Conservation (phyloP, 805 yeast genomes). For the Blastobotrys mokoenaii region DNA sequence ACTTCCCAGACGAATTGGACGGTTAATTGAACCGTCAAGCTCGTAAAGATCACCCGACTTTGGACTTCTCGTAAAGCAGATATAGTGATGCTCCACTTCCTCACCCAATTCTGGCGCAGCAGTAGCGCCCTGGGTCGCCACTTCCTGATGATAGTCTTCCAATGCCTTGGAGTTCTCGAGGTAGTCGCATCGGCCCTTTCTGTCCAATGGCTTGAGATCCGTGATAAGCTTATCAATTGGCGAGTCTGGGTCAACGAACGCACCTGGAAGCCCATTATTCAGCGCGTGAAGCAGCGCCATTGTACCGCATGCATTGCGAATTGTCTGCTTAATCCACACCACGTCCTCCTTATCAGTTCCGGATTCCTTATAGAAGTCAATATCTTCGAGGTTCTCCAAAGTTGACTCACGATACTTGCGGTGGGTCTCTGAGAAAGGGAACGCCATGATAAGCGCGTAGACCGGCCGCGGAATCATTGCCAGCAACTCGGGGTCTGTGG, state of each 20-base stretch:
- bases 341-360: slow-evolving; percentile 20
- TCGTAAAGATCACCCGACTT: slow-evolving; percentile 54
- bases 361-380: slow-evolving; percentile 25
- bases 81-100: slow-evolving; percentile 60
- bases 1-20: slow-evolving; percentile 58
- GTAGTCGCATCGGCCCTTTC: slow-evolving; percentile 33
- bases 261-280: slow-evolving; percentile 29
- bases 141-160: slow-evolving; percentile 34
- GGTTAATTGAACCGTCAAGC: slow-evolving; percentile 78
- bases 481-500: slow-evolving; percentile 70
- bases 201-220: slow-evolving; percentile 18
- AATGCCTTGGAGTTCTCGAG: slow-evolving; percentile 35
- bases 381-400: slow-evolving; percentile 27
- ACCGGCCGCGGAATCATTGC: slow-evolving; percentile 78
- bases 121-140: slow-evolving; percentile 31
- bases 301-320: slow-evolving; percentile 87
- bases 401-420: slow-evolving; percentile 41
- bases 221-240: slow-evolving; percentile 24
- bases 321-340: slow-evolving; percentile 78
- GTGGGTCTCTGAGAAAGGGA: slow-evolving; percentile 64
- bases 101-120: slow-evolving; percentile 35
- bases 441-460: slow-evolving; percentile 64
- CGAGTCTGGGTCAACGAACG: slow-evolving; percentile 24
- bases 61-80: slow-evolving; percentile 53
- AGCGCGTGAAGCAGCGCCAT: slow-evolving; percentile 73